These are phyloP conservation scores for Sporothrix dimorphospora DNA, from an alignment of 2,329 filamentous ascomycete genomes.

Conservation along the genomic window DNA sequence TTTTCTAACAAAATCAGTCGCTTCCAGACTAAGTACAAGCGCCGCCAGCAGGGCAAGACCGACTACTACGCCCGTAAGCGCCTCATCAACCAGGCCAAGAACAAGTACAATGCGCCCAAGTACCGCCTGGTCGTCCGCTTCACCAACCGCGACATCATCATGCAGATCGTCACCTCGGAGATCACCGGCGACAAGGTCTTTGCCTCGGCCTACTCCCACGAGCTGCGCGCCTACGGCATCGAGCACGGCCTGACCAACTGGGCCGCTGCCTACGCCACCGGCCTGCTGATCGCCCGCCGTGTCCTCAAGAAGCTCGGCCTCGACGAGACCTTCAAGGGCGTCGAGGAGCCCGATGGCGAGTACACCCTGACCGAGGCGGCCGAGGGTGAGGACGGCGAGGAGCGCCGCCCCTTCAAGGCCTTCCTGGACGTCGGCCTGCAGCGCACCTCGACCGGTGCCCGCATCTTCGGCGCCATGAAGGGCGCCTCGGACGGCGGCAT, in stretches of 20 bases:
- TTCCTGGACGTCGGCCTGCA: slow-evolving; percentile 97
- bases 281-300: slow-evolving; percentile 95
- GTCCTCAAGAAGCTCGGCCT: slow-evolving; percentile 96
- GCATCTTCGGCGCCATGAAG: slow-evolving; percentile 99
- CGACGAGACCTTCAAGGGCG: slow-evolving; percentile 89
- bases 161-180: slow-evolving; percentile 96
- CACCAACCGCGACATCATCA: slow-evolving; percentile 99
- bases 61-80: slow-evolving; percentile 99
- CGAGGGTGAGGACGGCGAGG: slow-evolving; percentile 82
- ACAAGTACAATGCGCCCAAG: slow-evolving; percentile 99
- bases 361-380: slow-evolving; percentile 93
- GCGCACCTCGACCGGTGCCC: slow-evolving; percentile 96
- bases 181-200: slow-evolving; percentile 98
- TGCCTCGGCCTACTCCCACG: slow-evolving; percentile 88
- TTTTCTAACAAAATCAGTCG: slow-evolving; percentile 61
- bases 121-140: slow-evolving; percentile 99
- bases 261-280: slow-evolving; percentile 95
- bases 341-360: slow-evolving; percentile 96
- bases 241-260: slow-evolving; percentile 99
- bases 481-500: slow-evolving; percentile 98
- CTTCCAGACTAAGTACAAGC: slow-evolving; percentile 99
- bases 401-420: slow-evolving; percentile 97
- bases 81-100: slow-evolving; percentile 99
- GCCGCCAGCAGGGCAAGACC: slow-evolving; percentile 94
- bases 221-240: slow-evolving; percentile 97